Evolutionary conservation across 495 filamentous ascomycete genomes (phyloP).

Genomic region (Astrothelium subdiscretum): DNA sequence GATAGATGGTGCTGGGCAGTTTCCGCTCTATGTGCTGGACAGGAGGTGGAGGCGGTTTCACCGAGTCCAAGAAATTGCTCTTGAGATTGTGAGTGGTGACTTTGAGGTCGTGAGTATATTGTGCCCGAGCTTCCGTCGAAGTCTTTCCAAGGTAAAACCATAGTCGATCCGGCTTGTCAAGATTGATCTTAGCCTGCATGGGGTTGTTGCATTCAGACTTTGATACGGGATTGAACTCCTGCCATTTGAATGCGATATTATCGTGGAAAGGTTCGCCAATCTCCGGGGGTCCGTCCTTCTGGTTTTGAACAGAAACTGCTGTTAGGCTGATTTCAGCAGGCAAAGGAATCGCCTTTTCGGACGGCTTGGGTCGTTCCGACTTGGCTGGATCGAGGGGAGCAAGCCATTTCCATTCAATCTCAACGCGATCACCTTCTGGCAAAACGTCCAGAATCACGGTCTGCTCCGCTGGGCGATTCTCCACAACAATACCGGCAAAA

Average conservation of each 20-base stretch:
- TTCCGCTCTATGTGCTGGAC: constrained; percentile 17
- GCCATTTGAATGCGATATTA: constrained; percentile 55
- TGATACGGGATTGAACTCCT: constrained; percentile 49
- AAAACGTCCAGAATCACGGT: constrained; percentile 71
- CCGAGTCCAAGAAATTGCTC: constrained; percentile 51
- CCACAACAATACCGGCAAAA: constrained; percentile 78
- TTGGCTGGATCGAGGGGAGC: constrained; percentile 54
- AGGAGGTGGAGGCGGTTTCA: constrained; percentile 36
- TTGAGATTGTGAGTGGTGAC: constrained; percentile 43
- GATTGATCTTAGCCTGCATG: constrained; percentile 49
- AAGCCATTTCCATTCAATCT: constrained; percentile 71
- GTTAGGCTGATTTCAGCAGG: constrained; percentile 41
- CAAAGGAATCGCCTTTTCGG: constrained; percentile 47
- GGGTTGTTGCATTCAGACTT: constrained; percentile 36
- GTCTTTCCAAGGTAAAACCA: constrained; percentile 83
- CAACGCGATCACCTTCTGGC: constrained; percentile 68
- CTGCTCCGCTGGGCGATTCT: constrained; percentile 69
- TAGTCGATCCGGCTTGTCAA: constrained; percentile 57
- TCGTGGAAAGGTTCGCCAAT: constrained; percentile 50
- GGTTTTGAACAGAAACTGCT: constrained; percentile 23
- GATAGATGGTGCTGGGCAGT: constrained; percentile 1
- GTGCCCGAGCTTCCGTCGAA: constrained; percentile 84
- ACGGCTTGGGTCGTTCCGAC: constrained; percentile 51
- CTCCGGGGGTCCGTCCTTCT: constrained; percentile 41
- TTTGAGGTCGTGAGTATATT: constrained; percentile 75